A percentile compares a stretch with the other conserved stretches of the same genome.
Conservation (phyloP, 176 grass and related monocot genomes). For the Oryza longistaminata region DNA sequence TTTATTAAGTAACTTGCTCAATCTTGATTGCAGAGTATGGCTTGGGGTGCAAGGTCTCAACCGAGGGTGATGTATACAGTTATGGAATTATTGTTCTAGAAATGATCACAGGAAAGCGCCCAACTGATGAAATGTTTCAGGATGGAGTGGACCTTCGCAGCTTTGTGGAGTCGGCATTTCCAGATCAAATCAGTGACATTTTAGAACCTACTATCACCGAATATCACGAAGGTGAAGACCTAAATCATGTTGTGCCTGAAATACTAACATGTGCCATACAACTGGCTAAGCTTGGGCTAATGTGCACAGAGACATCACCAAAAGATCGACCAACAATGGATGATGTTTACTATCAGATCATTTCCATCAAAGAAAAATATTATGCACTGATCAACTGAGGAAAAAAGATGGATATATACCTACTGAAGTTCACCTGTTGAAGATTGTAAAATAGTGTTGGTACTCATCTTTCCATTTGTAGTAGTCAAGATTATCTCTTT, state of each 20-base stretch:
- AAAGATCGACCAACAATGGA: conserved; percentile 3
- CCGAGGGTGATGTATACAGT: too few species aligned
- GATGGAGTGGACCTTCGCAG: background rate
- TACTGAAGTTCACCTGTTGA: too few species aligned
- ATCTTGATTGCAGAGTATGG: too few species aligned
- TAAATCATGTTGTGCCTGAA: background rate
- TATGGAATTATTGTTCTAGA: conserved; percentile 13
- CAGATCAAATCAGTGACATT: background rate
- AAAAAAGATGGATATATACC: background rate
- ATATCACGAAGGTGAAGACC: background rate
- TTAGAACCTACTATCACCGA: background rate
- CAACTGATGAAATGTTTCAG: background rate
- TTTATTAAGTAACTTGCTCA: too few species aligned
- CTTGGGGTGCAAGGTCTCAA: too few species aligned
- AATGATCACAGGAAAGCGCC: background rate
- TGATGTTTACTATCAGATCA: conserved; percentile 11
- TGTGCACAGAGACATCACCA: background rate
- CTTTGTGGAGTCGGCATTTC: background rate
- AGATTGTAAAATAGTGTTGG: too few species aligned
- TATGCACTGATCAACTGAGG: background rate
- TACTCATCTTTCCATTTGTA: too few species aligned
- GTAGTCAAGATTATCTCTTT: too few species aligned
- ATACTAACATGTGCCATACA: background rate
- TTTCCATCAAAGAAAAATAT: background rate
- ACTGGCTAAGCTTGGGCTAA: conserved; percentile 27